These are phyloP conservation scores for Trichophyton simii DNA, from an alignment of 2,329 filamentous ascomycete genomes.

Conservation along the genomic window DNA sequence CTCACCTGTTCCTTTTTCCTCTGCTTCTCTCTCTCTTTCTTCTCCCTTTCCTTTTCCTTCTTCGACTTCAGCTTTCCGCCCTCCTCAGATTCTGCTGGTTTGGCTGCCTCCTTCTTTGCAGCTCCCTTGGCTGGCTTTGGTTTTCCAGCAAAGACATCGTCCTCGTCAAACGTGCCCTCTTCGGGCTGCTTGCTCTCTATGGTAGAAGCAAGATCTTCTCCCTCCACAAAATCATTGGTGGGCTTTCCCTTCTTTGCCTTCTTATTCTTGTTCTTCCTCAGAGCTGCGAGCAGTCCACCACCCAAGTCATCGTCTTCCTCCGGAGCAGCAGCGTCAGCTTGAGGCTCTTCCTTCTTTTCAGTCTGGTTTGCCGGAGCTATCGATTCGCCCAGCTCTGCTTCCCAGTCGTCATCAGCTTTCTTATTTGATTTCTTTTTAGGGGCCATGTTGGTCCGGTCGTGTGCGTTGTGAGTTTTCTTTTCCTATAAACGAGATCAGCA, in stretches of 20 bases:
- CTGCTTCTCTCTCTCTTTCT: constrained; percentile 97
- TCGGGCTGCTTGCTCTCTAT: constrained; percentile 58
- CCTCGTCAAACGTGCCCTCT: constrained; percentile 73
- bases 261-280: constrained; percentile 73
- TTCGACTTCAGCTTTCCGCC: constrained; percentile 73
- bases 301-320: constrained; percentile 38
- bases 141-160: constrained; percentile 71
- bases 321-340: constrained; percentile 11
- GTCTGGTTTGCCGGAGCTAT: constrained; percentile 31
- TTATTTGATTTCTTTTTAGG: constrained; percentile 89
- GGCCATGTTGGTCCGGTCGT: constrained; percentile 47
- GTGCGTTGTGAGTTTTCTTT: not conserved
- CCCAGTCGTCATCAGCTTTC: constrained; percentile 85
- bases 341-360: not conserved
- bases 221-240: constrained; percentile 62
- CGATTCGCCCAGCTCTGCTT: constrained; percentile 75
- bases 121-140: constrained; percentile 37
- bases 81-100: constrained; percentile 39
- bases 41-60: constrained; percentile 95
- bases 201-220: constrained; percentile 44
- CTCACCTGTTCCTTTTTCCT: constrained; percentile 91
- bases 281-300: constrained; percentile 63
- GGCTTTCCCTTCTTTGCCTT: constrained; percentile 80
- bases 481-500: not conserved
- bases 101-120: constrained; percentile 43